Evolutionary conservation across 345 rosid genomes (phyloP).

Genomic region (Moricandia arvensis): DNA sequence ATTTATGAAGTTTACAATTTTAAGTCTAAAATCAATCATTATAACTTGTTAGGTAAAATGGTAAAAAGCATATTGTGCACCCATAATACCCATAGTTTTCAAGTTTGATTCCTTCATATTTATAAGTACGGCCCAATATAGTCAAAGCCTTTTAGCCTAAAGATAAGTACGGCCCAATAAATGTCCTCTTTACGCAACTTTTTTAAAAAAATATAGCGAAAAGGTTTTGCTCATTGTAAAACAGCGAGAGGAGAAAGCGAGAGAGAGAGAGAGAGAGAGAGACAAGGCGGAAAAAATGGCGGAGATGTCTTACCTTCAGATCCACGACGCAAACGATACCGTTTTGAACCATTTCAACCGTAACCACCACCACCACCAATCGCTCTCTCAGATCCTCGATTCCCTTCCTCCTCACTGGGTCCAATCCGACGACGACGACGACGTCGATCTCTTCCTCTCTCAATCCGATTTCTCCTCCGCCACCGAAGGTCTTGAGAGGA

Average conservation of each 20-base stretch:
- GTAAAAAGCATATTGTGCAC: too few relatives aligned
- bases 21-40: too few relatives aligned
- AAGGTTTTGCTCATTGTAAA: not conserved
- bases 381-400: constrained; percentile 33
- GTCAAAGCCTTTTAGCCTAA: not conserved
- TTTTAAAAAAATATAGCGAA: not conserved
- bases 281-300: constrained; percentile 35
- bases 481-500: constrained; percentile 39
- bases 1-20: too few relatives aligned
- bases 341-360: constrained; percentile 23
- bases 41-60: too few relatives aligned
- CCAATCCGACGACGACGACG: constrained; percentile 28
- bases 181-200: not conserved
- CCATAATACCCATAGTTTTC: too few relatives aligned
- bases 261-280: not conserved
- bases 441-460: constrained; percentile 35
- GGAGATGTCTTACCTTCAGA: constrained; percentile 46
- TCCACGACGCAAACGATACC: constrained; percentile 37
- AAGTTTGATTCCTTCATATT: too few relatives aligned
- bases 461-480: constrained; percentile 36
- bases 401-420: constrained; percentile 43
- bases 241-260: not conserved
- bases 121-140: not conserved
- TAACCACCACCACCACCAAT: constrained; percentile 31
- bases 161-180: not conserved